Base-by-base conservation (phyloP, 768 basidiomycete species). In the Mycena pura region DNA sequence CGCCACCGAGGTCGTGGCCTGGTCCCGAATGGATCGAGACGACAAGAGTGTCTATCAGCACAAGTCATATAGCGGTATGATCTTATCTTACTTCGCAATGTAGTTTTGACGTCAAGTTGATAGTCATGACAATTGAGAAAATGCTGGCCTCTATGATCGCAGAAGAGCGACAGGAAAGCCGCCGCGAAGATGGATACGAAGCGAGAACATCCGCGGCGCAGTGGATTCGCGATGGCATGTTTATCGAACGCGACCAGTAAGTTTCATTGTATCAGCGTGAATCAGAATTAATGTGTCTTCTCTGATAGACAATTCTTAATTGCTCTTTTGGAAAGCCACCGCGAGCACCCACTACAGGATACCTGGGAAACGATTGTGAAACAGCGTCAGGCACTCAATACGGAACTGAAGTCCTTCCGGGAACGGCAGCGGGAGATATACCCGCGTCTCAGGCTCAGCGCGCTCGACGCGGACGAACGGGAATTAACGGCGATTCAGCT, bases 381-480 rank as follows among this genome's bases (percentile, higher is more conserved):
- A 34, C 44, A 47, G 15, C 56, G 56, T 10, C 50, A 57, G 6
- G 22, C 32, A 2, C 25, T 57, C 2, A 57, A 57, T 19, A 5
- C 32, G 3, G 15, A 39, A 25, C 56, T 63, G 19, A 63, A 63
- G 39, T 46, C 13, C 46, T 63, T 63, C 28, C 14, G 56, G 6
- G 28, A 63, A 19, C 21, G 44, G 2, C 61, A 62, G 49, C 40
- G 40, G 29, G n/a, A n/a, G n/a, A n/a, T n/a, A n/a, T n/a, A n/a
- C n/a, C n/a, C n/a, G n/a, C n/a, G n/a, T n/a, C n/a, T 61, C 11
- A 43, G 5, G 38, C 60, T 61, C 45, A 61, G 60, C 24, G 52
- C 45, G 15, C 52, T 54, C 11, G 45, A 54, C 27, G 45, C 38
- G 6, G 60, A 61, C 6, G 60, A 54, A 46, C 60, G 51, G 1